Evolutionary conservation across 306 rosid species (phyloP), one percentile per base, ranked within the genome.

Genomic region (Aeschynomene evenia): DNA sequence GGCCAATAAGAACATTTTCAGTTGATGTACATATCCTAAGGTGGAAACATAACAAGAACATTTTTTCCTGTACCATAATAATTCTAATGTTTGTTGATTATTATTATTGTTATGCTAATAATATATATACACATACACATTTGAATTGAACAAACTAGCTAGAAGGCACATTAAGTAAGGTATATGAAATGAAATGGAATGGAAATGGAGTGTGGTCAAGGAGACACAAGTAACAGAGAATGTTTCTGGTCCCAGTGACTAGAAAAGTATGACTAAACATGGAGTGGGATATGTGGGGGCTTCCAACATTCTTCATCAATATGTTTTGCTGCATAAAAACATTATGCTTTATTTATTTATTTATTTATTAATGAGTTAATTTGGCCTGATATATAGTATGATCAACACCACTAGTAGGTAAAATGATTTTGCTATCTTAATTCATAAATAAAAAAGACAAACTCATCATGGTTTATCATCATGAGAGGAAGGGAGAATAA

Each of bases 191-290:
- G n/a, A n/a, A n/a, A n/a, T n/a, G n/a, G 29, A 65, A 63, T 33
- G 37, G 31, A 69, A 64, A 11, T 49, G 76, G 49, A 62, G 68
- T n/a, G 46, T 58, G 82, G 89, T 90, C 88, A 85, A 83, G 84
- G 94, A 78, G 95, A 90, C 91, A 87, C 23, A 56, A 43, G 80
- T 2, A 14, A 82, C 88, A 84, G 88, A 74, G 87, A 80, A 82
- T 87, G 93, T 90, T 84, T 81, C 84, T 71, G 89, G 85, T 89
- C 85, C 80, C 87, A 67, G 53, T 16, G 49, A 49, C 60, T 70
- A 33, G 42, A 77, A 74, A 79, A 74, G 46, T 52, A 39, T 68
- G 87, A 77, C 78, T 34, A 50, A 71, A 78, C 77, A 46, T 66
- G 69, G 57, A 54, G 77, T 71, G 82, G 73, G 28, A 55, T 70